Evolutionary conservation across 2,329 filamentous ascomycete species (phyloP).

Genomic region (Epichloe sibirici): DNA sequence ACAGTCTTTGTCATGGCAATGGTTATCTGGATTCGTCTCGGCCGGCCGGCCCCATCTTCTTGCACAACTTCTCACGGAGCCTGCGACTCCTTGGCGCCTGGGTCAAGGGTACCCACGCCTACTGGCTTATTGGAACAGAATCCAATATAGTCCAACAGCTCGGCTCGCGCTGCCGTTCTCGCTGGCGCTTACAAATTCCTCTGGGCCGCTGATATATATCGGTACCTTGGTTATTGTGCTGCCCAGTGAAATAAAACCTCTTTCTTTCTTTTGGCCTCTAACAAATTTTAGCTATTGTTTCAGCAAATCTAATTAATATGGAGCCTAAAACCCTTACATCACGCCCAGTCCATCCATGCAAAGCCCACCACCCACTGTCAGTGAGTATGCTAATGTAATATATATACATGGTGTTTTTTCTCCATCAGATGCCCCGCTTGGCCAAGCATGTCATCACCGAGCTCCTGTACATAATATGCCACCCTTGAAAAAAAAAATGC

Average conservation of each 20-base stretch:
- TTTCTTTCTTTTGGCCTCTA: too few relatives aligned
- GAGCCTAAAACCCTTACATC: neutral
- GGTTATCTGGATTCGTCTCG: slow-evolving; percentile 42
- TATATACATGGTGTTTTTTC: neutral
- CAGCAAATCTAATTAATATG: neutral
- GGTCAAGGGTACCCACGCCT: slow-evolving; percentile 54
- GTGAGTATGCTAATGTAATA: neutral
- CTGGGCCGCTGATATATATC: slow-evolving; percentile 30
- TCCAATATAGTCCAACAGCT: slow-evolving; percentile 22
- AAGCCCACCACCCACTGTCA: neutral
- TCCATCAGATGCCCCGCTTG: neutral
- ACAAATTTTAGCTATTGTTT: too few relatives aligned
- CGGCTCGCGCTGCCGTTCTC: slow-evolving; percentile 27
- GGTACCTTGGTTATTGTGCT: slow-evolving; percentile 29
- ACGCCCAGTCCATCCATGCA: neutral
- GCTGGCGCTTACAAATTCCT: slow-evolving; percentile 36
- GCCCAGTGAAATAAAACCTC: slow-evolving; percentile 13
- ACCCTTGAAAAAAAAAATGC: neutral
- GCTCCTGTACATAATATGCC: neutral
- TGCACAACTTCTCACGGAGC: slow-evolving; percentile 60
- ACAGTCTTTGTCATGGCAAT: slow-evolving; percentile 36
- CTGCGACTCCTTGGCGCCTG: slow-evolving; percentile 42
- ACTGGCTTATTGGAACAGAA: slow-evolving; percentile 43
- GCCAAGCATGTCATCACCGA: neutral
- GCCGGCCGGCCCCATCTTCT: slow-evolving; percentile 50